phyloP scores from a whole-genome alignment of 129 eudicot genomes.

The Daucus carota region DH1_v3.0 NC_030381.2:37749501-37750000 shows the following conservation, averaged over 20 bases:
- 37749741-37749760: slow-evolving; percentile 2
- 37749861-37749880: neutral
- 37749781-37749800: neutral
- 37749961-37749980: neutral
- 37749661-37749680: neutral
- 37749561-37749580: neutral
- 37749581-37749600: neutral
- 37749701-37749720: neutral
- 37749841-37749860: neutral
- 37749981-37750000: neutral
- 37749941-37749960: neutral
- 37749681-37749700: neutral
- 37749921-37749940: neutral
- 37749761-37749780: neutral
- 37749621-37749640: neutral
- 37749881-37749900: neutral
- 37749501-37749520: neutral
- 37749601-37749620: neutral
- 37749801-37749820: neutral
- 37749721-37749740: neutral
- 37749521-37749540: neutral
- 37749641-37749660: neutral
- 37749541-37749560: neutral
- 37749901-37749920: neutral
- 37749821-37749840: neutral